phyloP scores from a whole-genome alignment of 1,284 basidiomycete species.

The Chiua sp. region DNA sequence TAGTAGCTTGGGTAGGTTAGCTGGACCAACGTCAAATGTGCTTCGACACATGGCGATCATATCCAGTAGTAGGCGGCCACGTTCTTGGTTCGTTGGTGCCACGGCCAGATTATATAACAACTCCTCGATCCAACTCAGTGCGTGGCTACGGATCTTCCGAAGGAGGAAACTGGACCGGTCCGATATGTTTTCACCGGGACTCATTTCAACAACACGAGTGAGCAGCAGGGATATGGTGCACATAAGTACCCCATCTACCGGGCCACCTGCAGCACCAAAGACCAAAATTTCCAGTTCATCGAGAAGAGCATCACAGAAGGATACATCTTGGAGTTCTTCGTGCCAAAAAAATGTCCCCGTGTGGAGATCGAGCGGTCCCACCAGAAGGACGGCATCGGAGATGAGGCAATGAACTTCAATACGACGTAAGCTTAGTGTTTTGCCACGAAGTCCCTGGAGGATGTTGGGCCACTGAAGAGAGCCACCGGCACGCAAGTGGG shows the following conservation, averaged over 20 bases:
- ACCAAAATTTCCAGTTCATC: slow-evolving; percentile 36
- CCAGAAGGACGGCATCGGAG: slow-evolving; percentile 47
- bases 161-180: slow-evolving; percentile 31
- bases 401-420: no score
- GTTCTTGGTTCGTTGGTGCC: no score
- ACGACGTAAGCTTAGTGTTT: no score
- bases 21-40: slow-evolving; percentile 44
- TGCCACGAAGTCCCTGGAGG: no score
- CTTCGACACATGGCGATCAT: slow-evolving; percentile 45
- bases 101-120: slow-evolving; percentile 38
- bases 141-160: slow-evolving; percentile 35
- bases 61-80: slow-evolving; percentile 9
- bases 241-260: slow-evolving; percentile 42
- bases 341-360: slow-evolving; percentile 37
- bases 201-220: slow-evolving; percentile 39
- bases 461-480: no score
- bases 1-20: slow-evolving; percentile 24
- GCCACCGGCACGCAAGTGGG: no score
- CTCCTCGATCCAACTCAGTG: no score
- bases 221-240: slow-evolving; percentile 39
- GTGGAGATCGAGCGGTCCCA: slow-evolving; percentile 34
- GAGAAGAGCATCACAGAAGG: slow-evolving; percentile 41
- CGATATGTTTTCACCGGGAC: slow-evolving; percentile 7
- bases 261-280: slow-evolving; percentile 38
- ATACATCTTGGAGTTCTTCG: slow-evolving; percentile 28